Evolutionary conservation across 257 asterid species (phyloP).

Genomic region (Capsicum chinense): DNA sequence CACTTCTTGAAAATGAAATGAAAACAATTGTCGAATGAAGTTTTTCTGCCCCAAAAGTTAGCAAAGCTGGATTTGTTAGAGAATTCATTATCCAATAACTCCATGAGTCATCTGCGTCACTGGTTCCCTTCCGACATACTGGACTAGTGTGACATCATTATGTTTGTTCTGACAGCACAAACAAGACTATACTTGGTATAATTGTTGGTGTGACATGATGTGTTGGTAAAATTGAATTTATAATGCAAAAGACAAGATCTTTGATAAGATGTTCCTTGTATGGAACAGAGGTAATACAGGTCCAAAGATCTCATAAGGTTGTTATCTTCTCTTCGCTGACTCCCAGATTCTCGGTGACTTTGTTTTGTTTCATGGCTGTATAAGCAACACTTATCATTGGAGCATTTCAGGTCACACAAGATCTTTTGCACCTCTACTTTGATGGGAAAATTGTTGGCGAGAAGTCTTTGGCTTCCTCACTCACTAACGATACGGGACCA

Average conservation of each 20-base stretch:
- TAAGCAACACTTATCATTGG: conserved; percentile 30
- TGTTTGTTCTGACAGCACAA: conserved; percentile 14
- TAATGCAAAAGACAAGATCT: conserved; percentile 18
- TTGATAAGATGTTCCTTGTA: background rate
- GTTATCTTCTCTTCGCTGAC: background rate
- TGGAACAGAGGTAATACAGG: conserved; percentile 21
- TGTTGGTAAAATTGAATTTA: background rate
- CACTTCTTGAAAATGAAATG: background rate
- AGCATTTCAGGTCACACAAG: conserved; percentile 57
- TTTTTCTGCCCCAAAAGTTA: conserved; percentile 4
- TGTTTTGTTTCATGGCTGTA: conserved; percentile 30
- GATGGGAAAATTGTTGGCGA: conserved; percentile 73
- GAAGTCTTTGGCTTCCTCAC: conserved; percentile 51
- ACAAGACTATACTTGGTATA: background rate
- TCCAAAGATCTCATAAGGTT: conserved; percentile 14
- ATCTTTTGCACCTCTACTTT: conserved; percentile 59
- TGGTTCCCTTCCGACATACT: background rate
- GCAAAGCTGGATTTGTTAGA: background rate
- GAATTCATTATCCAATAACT: background rate
- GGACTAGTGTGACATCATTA: conserved; percentile 18
- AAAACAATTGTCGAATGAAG: background rate
- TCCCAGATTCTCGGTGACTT: conserved; percentile 10
- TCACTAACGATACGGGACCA: conserved; percentile 40
- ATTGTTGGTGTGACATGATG: background rate
- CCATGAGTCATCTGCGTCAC: conserved; percentile 15